These are phyloP conservation scores for Prunus persica DNA, from an alignment of 306 rosid genomes.

Conservation along the genomic window DNA sequence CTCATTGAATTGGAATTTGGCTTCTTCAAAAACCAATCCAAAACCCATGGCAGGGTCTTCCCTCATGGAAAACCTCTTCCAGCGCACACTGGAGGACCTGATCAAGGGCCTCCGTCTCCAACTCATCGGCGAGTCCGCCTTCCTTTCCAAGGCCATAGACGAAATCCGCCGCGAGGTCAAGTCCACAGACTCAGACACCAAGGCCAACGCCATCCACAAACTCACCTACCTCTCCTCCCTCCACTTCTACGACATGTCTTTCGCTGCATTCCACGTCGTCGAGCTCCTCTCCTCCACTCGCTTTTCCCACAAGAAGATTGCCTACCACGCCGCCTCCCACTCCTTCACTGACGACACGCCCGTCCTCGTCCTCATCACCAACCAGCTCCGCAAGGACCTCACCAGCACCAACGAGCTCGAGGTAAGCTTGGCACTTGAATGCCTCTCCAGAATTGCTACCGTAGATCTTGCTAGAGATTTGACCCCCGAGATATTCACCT, in stretches of 20 bases:
- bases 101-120: conserved; percentile 75
- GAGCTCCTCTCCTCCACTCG: conserved; percentile 85
- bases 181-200: conserved; percentile 69
- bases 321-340: conserved; percentile 71
- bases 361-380: conserved; percentile 79
- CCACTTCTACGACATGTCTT: conserved; percentile 75
- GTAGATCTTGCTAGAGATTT: conserved; percentile 81
- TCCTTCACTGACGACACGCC: conserved; percentile 71
- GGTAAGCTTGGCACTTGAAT: conserved; percentile 71
- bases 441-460: conserved; percentile 67
- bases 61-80: conserved; percentile 86
- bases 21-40: no score
- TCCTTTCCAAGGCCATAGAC: conserved; percentile 68
- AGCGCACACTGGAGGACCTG: conserved; percentile 77
- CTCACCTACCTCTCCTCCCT: conserved; percentile 69
- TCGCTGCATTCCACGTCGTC: conserved; percentile 88
- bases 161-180: conserved; percentile 93
- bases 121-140: conserved; percentile 55
- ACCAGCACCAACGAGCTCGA: conserved; percentile 53
- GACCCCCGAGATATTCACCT: conserved; percentile 69
- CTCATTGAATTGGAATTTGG: no score
- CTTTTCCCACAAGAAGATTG: conserved; percentile 73
- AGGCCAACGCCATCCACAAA: conserved; percentile 73
- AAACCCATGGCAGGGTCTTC: conserved; percentile 68
- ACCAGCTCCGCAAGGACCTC: conserved; percentile 94